Percentiles rank a stretch among this genome's conserved stretches.
Evolutionary conservation across 2,329 filamentous ascomycete genomes (phyloP).

Genomic region (Hirsutella rhossiliensis): DNA sequence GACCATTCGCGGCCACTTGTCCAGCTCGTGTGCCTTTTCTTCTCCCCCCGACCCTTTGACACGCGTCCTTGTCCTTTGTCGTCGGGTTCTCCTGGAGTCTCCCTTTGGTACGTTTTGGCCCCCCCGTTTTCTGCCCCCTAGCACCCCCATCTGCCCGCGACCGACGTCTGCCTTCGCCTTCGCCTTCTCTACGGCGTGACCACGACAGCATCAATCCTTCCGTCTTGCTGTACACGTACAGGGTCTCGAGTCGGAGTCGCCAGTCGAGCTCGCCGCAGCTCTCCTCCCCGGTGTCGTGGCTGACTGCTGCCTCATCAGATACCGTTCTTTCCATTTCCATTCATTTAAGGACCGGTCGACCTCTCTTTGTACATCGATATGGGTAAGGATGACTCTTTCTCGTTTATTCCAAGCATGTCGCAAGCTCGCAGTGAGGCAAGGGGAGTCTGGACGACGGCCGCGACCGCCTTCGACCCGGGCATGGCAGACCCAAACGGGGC

Average conservation of each 20-base stretch:
- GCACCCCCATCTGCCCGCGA: neutral
- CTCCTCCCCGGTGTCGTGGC: conserved; percentile 9
- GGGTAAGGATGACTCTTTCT: conserved; percentile 26
- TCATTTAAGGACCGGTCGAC: conserved; percentile 15
- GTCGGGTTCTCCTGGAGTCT: conserved; percentile 3
- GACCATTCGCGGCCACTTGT: conserved; percentile 10
- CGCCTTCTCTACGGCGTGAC: neutral
- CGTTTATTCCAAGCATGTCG: conserved; percentile 10
- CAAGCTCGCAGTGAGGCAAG: conserved; percentile 13
- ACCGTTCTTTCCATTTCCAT: conserved; percentile 17
- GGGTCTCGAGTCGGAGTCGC: neutral
- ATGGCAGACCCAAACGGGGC: conserved; percentile 3
- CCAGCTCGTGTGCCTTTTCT: conserved; percentile 14
- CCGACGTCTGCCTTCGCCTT: neutral
- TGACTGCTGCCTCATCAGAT: conserved; percentile 14
- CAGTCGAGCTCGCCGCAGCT: conserved; percentile 1
- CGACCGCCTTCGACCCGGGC: conserved; percentile 8
- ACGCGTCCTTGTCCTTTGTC: conserved; percentile 16
- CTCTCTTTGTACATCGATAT: conserved; percentile 28
- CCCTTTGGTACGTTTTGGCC: conserved; percentile 1
- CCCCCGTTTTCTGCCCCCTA: neutral
- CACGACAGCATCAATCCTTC: neutral
- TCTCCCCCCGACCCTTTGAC: conserved; percentile 18
- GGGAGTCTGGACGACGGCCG: conserved; percentile 7
- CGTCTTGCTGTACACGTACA: neutral